phyloP scores from a whole-genome alignment of 305 asterid genomes.

The Stenogyne calaminthoides region DNA sequence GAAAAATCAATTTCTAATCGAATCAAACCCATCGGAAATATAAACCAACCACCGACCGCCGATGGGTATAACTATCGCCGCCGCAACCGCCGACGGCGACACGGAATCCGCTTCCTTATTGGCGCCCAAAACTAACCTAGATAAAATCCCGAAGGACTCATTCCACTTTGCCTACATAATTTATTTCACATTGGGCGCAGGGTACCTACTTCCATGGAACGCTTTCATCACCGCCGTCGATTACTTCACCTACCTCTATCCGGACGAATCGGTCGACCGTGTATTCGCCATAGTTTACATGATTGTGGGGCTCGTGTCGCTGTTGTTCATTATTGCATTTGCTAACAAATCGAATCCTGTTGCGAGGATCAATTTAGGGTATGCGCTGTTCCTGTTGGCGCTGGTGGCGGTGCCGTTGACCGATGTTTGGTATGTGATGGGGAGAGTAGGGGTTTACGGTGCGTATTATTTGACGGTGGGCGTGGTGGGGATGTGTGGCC shows the following conservation, averaged over 20 bases:
- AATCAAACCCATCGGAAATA: too few species aligned
- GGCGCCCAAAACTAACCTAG: conserved; percentile 35
- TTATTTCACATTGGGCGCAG: conserved; percentile 81
- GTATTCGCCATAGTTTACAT: conserved; percentile 72
- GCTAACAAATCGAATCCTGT: conserved; percentile 58
- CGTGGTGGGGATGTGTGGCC: conserved; percentile 62
- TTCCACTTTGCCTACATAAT: conserved; percentile 81
- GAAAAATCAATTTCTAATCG: neutral
- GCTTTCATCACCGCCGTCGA: conserved; percentile 98
- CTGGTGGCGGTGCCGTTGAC: conserved; percentile 72
- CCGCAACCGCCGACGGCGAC: conserved; percentile 34
- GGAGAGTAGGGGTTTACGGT: conserved; percentile 64
- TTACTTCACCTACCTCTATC: conserved; percentile 87
- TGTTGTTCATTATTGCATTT: conserved; percentile 57
- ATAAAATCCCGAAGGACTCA: conserved; percentile 61
- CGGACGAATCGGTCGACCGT: conserved; percentile 74
- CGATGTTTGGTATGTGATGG: conserved; percentile 73
- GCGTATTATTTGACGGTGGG: conserved; percentile 67
- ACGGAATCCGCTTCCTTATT: conserved; percentile 50
- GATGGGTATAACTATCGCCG: conserved; percentile 47
- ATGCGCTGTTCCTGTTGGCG: conserved; percentile 58
- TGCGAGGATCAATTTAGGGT: conserved; percentile 71
- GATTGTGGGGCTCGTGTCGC: conserved; percentile 55
- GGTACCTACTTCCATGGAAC: conserved; percentile 95
- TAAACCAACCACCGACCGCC: conserved; percentile 29